phyloP scores from a whole-genome alignment of 2,329 filamentous ascomycete genomes.

The Penicillium paneum region DNA sequence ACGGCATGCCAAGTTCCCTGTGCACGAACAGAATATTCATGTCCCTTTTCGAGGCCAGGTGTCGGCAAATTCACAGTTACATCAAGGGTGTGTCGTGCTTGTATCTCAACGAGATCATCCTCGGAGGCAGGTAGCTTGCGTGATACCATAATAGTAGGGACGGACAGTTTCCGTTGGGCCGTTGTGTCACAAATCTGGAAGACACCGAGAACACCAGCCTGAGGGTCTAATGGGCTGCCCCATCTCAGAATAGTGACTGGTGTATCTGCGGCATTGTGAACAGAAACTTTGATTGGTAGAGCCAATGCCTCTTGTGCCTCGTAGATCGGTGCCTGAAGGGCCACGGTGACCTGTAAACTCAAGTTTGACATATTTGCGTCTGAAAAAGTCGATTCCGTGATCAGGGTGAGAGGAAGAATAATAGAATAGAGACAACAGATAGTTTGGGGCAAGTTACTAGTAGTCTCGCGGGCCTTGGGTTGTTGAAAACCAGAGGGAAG shows the following conservation, averaged over 20 bases:
- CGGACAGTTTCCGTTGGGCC: conserved; percentile 18
- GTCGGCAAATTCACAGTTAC: conserved; percentile 26
- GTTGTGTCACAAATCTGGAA: conserved; percentile 29
- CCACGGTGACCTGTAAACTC: conserved; percentile 20
- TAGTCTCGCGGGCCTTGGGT: not conserved
- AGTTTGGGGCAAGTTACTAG: not conserved
- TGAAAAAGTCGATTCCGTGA: not conserved
- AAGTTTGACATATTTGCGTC: conserved; percentile 9
- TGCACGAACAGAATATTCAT: conserved; percentile 32
- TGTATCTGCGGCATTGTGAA: conserved; percentile 28
- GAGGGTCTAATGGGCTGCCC: conserved; percentile 37
- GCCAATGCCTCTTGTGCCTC: conserved; percentile 15
- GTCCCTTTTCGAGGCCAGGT: conserved; percentile 27
- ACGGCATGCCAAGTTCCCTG: conserved; percentile 38
- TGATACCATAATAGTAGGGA: conserved; percentile 34
- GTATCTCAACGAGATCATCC: conserved; percentile 34
- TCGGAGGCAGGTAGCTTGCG: conserved; percentile 31
- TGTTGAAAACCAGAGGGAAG: not conserved
- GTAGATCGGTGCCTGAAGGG: conserved; percentile 12
- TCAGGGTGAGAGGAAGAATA: not conserved
- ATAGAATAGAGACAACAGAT: no score
- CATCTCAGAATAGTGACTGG: conserved; percentile 38
- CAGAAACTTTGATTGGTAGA: conserved; percentile 26
- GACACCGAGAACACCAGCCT: conserved; percentile 30
- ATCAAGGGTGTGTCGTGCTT: conserved; percentile 22